Evolutionary conservation across 805 yeast species (phyloP).

Genomic region (Yamadazyma philogaea): DNA sequence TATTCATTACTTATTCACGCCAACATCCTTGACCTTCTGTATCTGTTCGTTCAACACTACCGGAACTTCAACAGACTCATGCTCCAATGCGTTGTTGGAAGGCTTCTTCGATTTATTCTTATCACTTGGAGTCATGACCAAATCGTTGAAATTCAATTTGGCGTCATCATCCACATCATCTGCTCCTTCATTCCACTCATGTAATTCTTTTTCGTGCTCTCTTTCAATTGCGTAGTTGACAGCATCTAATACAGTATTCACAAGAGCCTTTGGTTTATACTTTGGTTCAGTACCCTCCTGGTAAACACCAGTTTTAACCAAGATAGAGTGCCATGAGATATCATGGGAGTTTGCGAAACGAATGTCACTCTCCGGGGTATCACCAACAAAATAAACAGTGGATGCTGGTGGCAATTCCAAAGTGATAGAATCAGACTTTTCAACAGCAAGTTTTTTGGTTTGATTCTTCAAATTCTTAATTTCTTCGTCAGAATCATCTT

Average conservation of each 20-base stretch:
- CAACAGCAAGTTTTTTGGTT: conserved; percentile 31
- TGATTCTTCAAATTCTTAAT: conserved; percentile 9
- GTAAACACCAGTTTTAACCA: conserved; percentile 85
- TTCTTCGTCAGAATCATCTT: conserved; percentile 23
- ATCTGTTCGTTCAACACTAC: conserved; percentile 44
- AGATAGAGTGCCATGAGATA: conserved; percentile 77
- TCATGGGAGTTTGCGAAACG: conserved; percentile 86
- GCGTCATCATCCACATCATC: conserved; percentile 30
- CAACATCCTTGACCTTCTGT: conserved; percentile 35
- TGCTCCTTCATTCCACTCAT: conserved; percentile 65
- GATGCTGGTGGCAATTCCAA: conserved; percentile 77
- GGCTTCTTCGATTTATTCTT: conserved; percentile 9
- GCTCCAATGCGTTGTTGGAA: conserved; percentile 25
- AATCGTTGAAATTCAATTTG: conserved; percentile 43
- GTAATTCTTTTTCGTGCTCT: conserved; percentile 68
- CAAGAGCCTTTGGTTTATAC: conserved; percentile 71
- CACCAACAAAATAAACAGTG: conserved; percentile 86
- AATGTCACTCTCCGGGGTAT: conserved; percentile 85
- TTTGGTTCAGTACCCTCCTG: conserved; percentile 77
- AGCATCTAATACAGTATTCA: conserved; percentile 75
- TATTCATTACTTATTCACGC: conserved; percentile 13
- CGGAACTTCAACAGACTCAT: conserved; percentile 51
- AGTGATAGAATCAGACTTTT: conserved; percentile 35
- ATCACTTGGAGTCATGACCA: conserved; percentile 45
- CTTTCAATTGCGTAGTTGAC: conserved; percentile 80